Percentiles rank a stretch among this genome's conserved stretches.
These are phyloP conservation scores for Wolfiporia cocos DNA, from an alignment of 1,284 basidiomycete species.

Conservation along the genomic window DNA sequence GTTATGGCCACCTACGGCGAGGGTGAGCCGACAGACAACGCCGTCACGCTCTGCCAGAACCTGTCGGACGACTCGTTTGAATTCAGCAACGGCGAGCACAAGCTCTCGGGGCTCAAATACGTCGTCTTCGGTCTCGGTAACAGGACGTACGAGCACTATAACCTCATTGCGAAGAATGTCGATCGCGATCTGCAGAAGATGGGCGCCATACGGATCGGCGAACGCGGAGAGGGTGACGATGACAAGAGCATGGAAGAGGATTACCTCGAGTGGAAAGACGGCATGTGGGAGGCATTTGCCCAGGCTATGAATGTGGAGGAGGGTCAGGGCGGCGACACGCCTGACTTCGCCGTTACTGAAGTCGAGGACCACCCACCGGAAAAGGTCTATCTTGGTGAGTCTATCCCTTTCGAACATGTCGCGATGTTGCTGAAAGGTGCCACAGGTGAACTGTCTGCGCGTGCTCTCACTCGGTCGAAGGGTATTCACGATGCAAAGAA, in stretches of 20 bases:
- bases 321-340: constrained; percentile 91
- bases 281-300: constrained; percentile 90
- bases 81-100: constrained; percentile 77
- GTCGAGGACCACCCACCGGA: constrained; percentile 66
- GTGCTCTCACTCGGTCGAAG: constrained; percentile 85
- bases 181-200: constrained; percentile 74
- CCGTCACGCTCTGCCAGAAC: constrained; percentile 93
- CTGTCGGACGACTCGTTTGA: constrained; percentile 82
- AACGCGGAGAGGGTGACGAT: constrained; percentile 94
- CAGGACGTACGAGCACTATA: constrained; percentile 95
- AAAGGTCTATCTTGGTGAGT: constrained; percentile 86
- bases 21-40: constrained; percentile 98
- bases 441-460: constrained; percentile 81
- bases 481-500: constrained; percentile 97
- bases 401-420: background rate
- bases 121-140: constrained; percentile 95
- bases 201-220: constrained; percentile 85
- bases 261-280: constrained; percentile 99
- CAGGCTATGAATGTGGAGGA: constrained; percentile 85
- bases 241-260: constrained; percentile 99
- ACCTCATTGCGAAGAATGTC: constrained; percentile 79
- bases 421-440: background rate
- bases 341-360: constrained; percentile 92
- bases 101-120: constrained; percentile 86
- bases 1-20: constrained; percentile 99